These are phyloP conservation scores for Verticillium tricorpus DNA, from an alignment of 2,329 filamentous ascomycete species.

Conservation along the genomic window DNA sequence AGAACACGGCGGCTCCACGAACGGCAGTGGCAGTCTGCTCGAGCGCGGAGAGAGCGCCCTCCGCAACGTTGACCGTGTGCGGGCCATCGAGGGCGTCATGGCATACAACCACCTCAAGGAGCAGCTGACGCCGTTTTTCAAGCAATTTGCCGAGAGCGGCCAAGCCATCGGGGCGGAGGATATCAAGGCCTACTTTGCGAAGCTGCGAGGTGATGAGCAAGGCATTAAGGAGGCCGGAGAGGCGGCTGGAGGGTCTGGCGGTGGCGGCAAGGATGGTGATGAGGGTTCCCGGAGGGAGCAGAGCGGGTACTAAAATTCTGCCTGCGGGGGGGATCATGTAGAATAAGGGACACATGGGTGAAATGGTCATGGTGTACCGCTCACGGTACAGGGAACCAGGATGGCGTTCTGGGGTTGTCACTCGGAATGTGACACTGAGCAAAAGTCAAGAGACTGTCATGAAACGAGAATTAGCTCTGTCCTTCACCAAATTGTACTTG, in stretches of 20 bases:
- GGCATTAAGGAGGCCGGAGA: conserved; percentile 61
- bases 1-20: conserved; percentile 50
- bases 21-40: conserved; percentile 76
- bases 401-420: no score
- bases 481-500: no score
- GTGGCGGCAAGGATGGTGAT: conserved; percentile 25
- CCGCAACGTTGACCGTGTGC: conserved; percentile 85
- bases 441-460: no score
- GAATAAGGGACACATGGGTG: neutral
- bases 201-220: conserved; percentile 81
- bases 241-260: conserved; percentile 36
- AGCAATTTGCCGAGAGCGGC: conserved; percentile 90
- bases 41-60: conserved; percentile 91
- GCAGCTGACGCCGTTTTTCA: conserved; percentile 89
- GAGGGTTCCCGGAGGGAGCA: conserved; percentile 44
- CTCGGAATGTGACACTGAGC: no score
- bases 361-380: neutral
- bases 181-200: conserved; percentile 94
- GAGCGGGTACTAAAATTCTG: conserved; percentile 35
- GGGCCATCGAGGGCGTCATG: conserved; percentile 95
- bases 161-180: conserved; percentile 87
- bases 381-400: no score
- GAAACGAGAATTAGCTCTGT: no score
- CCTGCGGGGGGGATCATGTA: neutral
- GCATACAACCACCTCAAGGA: conserved; percentile 96